A percentile compares a stretch with the other conserved stretches of the same genome.
Evolutionary conservation across 257 asterid species (phyloP).

Genomic region (Gynochthodes officinalis): DNA sequence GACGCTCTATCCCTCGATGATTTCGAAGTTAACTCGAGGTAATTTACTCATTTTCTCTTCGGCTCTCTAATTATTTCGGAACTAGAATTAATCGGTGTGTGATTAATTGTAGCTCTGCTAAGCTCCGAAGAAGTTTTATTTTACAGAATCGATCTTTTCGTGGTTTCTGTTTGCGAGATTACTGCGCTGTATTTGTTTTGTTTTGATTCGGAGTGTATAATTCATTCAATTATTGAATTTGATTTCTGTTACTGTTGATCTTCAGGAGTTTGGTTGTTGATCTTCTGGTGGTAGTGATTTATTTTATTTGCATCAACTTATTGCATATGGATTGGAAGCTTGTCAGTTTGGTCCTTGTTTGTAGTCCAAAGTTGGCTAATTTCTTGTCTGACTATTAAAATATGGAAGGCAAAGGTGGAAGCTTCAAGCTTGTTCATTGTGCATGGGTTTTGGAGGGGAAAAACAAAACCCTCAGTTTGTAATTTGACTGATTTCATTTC

Average conservation of each 20-base stretch:
- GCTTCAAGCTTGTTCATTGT: not conserved
- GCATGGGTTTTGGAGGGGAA: not conserved
- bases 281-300: not conserved
- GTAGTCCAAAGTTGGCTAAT: not conserved
- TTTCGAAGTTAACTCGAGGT: constrained; percentile 6
- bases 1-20: not conserved
- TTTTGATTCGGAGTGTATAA: not conserved
- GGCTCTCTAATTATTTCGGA: not conserved
- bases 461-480: not conserved
- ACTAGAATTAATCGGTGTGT: not conserved
- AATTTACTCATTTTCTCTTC: constrained; percentile 8
- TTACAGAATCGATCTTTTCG: not conserved
- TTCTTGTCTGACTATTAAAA: not conserved
- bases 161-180: not conserved
- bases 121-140: not conserved
- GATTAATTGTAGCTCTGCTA: no score
- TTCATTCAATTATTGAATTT: not conserved
- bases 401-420: not conserved
- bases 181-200: not conserved
- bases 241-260: not conserved
- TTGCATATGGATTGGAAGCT: not conserved
- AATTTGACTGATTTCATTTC: not conserved
- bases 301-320: not conserved
- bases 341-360: not conserved
- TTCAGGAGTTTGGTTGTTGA: not conserved